phyloP scores from a whole-genome alignment of 768 basidiomycete species.

The Macrolepiota dolichaula region DNA sequence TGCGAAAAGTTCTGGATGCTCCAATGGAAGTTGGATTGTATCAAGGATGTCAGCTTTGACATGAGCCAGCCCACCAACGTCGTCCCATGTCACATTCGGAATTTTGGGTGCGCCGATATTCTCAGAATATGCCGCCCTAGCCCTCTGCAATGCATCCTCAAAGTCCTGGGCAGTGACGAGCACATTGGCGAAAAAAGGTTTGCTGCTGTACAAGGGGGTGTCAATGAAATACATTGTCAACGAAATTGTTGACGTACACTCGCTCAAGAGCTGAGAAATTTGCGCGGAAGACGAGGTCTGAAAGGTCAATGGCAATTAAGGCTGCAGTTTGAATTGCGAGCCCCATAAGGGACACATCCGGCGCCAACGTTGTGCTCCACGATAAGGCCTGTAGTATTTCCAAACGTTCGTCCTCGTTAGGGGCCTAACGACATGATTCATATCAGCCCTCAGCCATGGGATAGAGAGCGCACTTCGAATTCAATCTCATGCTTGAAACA shows the following conservation, averaged over 20 bases:
- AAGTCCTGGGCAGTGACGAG: constrained; percentile 63
- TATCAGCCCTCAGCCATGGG: not conserved
- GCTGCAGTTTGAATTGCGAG: constrained; percentile 91
- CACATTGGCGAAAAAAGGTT: constrained; percentile 31
- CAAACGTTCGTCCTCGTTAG: constrained; percentile 71
- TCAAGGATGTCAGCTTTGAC: constrained; percentile 94
- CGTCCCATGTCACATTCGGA: constrained; percentile 94
- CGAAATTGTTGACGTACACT: constrained; percentile 32
- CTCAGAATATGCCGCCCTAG: constrained; percentile 78
- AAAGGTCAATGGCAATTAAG: constrained; percentile 78
- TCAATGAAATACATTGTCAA: constrained; percentile 2
- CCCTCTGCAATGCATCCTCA: constrained; percentile 63
- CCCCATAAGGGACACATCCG: constrained; percentile 72
- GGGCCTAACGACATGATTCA: constrained; percentile 50
- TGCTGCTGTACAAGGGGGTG: constrained; percentile 16
- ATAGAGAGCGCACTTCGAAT: constrained; percentile 53
- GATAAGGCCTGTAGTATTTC: constrained; percentile 53
- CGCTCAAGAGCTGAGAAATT: constrained; percentile 52
- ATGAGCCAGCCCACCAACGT: constrained; percentile 85
- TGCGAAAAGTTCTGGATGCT: constrained; percentile 86
- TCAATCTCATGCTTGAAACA: constrained; percentile 85
- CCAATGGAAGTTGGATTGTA: constrained; percentile 89
- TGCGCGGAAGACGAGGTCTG: constrained; percentile 62
- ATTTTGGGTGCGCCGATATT: constrained; percentile 97
- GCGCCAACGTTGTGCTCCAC: constrained; percentile 40